Conservation (phyloP, 1,284 basidiomycete genomes). For the Flammula alnicola region DNA sequence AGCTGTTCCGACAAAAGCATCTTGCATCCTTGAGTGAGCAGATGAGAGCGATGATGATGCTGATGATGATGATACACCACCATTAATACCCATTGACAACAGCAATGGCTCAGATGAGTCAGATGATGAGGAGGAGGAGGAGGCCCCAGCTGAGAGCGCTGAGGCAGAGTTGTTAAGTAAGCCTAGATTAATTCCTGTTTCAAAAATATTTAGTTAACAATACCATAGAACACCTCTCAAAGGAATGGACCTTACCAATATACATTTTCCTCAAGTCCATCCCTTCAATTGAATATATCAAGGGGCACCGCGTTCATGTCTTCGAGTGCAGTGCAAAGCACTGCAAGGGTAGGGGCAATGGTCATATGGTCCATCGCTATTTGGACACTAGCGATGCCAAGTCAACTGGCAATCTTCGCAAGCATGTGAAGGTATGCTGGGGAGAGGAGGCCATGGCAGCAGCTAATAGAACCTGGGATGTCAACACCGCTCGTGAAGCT, state of each 20-base stretch:
- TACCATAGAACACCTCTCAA: neutral
- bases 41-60: no score
- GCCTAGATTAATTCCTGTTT: no score
- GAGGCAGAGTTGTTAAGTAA: no score
- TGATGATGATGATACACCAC: no score
- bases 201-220: no score
- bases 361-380: constrained; percentile 27
- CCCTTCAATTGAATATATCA: constrained; percentile 9
- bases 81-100: no score
- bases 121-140: no score
- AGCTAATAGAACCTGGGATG: constrained; percentile 24
- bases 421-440: constrained; percentile 42
- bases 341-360: constrained; percentile 29
- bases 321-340: constrained; percentile 35
- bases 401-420: constrained; percentile 40
- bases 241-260: constrained; percentile 10
- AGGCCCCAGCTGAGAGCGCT: no score
- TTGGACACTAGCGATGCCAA: constrained; percentile 33
- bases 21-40: no score
- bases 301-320: constrained; percentile 30
- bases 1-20: no score
- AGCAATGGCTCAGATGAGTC: no score
- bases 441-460: constrained; percentile 33
- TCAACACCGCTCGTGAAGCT: constrained; percentile 17
- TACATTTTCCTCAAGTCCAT: constrained; percentile 6